These are phyloP conservation scores for Lactifluus piperatus DNA, from an alignment of 768 basidiomycete species.

Conservation along the genomic window DNA sequence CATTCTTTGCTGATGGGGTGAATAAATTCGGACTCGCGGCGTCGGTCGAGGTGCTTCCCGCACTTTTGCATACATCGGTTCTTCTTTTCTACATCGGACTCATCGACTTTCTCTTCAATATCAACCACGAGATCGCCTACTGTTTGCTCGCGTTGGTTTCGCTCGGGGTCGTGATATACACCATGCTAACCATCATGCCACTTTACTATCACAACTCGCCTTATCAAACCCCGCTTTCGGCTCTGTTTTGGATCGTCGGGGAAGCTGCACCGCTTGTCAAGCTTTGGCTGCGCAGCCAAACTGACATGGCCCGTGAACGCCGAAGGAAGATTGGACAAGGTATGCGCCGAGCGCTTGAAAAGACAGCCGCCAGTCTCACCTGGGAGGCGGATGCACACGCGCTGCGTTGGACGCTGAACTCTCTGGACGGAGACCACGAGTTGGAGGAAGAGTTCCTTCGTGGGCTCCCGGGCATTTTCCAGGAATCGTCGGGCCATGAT, in stretches of 20 bases:
- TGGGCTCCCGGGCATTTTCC: constrained; percentile 7
- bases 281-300: background rate
- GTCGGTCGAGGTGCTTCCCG: constrained; percentile 16
- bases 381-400: background rate
- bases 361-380: background rate
- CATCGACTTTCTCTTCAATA: constrained; percentile 8
- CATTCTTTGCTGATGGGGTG: constrained; percentile 11
- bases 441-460: constrained; percentile 9
- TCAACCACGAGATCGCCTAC: constrained; percentile 8
- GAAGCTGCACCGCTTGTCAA: background rate
- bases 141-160: background rate
- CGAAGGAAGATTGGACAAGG: background rate
- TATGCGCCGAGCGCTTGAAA: constrained; percentile 6
- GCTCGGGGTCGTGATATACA: background rate
- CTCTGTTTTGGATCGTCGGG: background rate
- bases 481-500: background rate
- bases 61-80: constrained; percentile 14
- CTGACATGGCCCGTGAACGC: background rate
- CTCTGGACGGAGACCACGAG: too few relatives aligned
- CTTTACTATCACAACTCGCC: constrained; percentile 9
- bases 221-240: constrained; percentile 18
- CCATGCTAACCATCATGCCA: constrained; percentile 8
- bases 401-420: constrained; percentile 5
- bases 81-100: constrained; percentile 18
- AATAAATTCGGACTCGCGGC: constrained; percentile 7